phyloP scores from a whole-genome alignment of 2,329 filamentous ascomycete genomes.

The Venturia oleaginea region DNA sequence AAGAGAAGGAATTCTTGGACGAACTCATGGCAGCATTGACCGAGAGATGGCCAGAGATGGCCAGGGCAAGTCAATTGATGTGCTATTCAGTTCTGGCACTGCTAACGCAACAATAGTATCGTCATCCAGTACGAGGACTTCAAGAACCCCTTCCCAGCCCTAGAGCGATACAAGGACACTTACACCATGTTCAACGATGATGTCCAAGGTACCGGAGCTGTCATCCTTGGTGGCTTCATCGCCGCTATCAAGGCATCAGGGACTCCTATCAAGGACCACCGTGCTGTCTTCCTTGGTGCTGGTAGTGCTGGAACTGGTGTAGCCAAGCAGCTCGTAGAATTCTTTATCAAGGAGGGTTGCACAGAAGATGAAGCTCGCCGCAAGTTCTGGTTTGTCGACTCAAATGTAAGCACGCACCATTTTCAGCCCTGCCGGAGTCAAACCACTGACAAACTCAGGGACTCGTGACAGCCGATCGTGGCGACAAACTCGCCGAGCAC shows the following conservation, averaged over 20 bases:
- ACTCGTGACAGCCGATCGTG: conserved; percentile 84
- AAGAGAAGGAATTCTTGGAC: conserved; percentile 88
- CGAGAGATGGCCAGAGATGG: conserved; percentile 68
- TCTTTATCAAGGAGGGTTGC: conserved; percentile 86
- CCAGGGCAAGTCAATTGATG: conserved; percentile 43
- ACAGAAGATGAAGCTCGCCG: conserved; percentile 77
- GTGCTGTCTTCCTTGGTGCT: conserved; percentile 90
- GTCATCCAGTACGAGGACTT: conserved; percentile 95
- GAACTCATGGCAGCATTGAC: conserved; percentile 91
- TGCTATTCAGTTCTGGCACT: not conserved
- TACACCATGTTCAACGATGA: conserved; percentile 99
- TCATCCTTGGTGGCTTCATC: conserved; percentile 78
- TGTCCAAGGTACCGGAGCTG: conserved; percentile 93
- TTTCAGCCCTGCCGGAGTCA: not conserved
- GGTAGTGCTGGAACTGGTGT: conserved; percentile 95
- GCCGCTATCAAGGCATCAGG: conserved; percentile 73
- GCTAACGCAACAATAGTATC: conserved; percentile 40
- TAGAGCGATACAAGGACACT: conserved; percentile 76
- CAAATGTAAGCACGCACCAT: conserved; percentile 43
- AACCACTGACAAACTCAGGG: conserved; percentile 37
- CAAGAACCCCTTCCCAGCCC: conserved; percentile 91
- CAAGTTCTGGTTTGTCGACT: conserved; percentile 97
- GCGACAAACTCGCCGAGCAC: conserved; percentile 88
- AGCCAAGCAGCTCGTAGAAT: conserved; percentile 94
- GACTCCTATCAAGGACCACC: conserved; percentile 79